phyloP scores from a whole-genome alignment of 768 basidiomycete genomes.

The Phaffia tasmanica region DNA sequence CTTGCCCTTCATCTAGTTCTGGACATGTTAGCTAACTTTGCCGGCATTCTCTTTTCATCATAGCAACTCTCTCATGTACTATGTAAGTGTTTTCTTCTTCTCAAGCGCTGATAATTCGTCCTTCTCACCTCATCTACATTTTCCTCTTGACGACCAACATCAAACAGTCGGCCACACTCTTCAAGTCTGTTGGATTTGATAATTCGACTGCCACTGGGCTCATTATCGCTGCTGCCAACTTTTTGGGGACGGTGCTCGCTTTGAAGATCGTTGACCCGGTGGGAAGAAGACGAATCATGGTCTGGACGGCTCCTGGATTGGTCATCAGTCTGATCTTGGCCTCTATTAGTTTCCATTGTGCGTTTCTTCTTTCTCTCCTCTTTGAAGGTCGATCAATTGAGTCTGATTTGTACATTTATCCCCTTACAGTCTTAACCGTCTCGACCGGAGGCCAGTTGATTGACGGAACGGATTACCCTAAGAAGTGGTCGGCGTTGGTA shows the following conservation, averaged over 20 bases:
- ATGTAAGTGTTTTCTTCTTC: slow-evolving; percentile 15
- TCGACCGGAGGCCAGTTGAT: slow-evolving; percentile 53
- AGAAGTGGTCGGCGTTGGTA: slow-evolving; percentile 55
- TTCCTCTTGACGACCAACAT: slow-evolving; percentile 31
- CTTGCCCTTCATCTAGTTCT: slow-evolving; percentile 37
- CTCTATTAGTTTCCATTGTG: slow-evolving; percentile 56
- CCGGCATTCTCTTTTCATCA: background rate
- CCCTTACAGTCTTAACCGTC: slow-evolving; percentile 47
- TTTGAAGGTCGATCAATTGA: background rate
- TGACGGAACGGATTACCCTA: slow-evolving; percentile 51
- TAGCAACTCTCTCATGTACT: slow-evolving; percentile 53
- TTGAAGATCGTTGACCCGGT: slow-evolving; percentile 56
- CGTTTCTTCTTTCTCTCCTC: slow-evolving; percentile 30
- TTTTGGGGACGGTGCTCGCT: slow-evolving; percentile 63
- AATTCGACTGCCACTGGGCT: slow-evolving; percentile 72
- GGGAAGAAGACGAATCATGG: slow-evolving; percentile 59
- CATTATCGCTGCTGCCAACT: slow-evolving; percentile 67
- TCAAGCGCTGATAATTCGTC: background rate
- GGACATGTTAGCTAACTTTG: no score
- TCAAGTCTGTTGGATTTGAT: slow-evolving; percentile 67
- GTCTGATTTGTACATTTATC: background rate
- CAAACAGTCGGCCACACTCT: slow-evolving; percentile 56
- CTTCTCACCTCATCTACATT: slow-evolving; percentile 6
- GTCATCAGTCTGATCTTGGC: slow-evolving; percentile 53
- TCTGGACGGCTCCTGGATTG: slow-evolving; percentile 64